Conservation (phyloP, 2,329 filamentous ascomycete species). For the Colletotrichum horii region DNA sequence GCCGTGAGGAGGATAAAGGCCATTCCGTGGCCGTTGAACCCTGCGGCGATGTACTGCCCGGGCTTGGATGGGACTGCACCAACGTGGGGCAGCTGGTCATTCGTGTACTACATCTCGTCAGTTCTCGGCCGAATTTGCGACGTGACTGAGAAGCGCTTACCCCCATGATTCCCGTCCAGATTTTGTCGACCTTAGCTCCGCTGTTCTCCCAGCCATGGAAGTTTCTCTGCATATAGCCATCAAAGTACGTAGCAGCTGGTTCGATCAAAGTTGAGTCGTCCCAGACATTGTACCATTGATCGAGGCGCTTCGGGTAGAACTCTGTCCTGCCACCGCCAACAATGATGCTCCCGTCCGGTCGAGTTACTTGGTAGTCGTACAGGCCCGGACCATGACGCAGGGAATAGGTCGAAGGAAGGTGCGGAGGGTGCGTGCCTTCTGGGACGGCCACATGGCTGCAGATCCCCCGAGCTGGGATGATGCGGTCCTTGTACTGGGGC, state of each 20-base stretch:
- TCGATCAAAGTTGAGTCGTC: slow-evolving; percentile 47
- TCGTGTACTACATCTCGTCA: slow-evolving; percentile 35
- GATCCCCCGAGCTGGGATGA: slow-evolving; percentile 65
- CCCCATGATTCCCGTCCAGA: slow-evolving; percentile 44
- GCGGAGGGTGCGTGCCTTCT: slow-evolving; percentile 19
- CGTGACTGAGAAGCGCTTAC: slow-evolving; percentile 22
- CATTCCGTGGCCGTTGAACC: slow-evolving; percentile 60
- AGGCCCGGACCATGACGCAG: slow-evolving; percentile 24
- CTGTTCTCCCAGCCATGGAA: slow-evolving; percentile 52
- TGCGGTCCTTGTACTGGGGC: slow-evolving; percentile 62
- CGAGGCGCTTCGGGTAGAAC: neutral
- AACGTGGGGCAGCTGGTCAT: slow-evolving; percentile 5
- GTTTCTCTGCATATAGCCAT: slow-evolving; percentile 49
- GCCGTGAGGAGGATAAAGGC: slow-evolving; percentile 45
- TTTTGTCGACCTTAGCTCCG: slow-evolving; percentile 35
- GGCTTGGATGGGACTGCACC: slow-evolving; percentile 39
- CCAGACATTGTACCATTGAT: slow-evolving; percentile 47
- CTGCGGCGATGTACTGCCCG: slow-evolving; percentile 48
- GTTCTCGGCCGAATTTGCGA: slow-evolving; percentile 22
- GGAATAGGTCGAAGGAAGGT: slow-evolving; percentile 28
- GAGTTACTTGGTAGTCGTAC: slow-evolving; percentile 46
- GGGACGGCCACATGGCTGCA: slow-evolving; percentile 33
- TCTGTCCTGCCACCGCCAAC: slow-evolving; percentile 41
- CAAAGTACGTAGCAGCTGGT: slow-evolving; percentile 43
- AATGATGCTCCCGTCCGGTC: slow-evolving; percentile 48